Evolutionary conservation across 2,329 filamentous ascomycete species (phyloP), one percentile per base, ranked within the genome.

Genomic region (Diplocarpon mali): DNA sequence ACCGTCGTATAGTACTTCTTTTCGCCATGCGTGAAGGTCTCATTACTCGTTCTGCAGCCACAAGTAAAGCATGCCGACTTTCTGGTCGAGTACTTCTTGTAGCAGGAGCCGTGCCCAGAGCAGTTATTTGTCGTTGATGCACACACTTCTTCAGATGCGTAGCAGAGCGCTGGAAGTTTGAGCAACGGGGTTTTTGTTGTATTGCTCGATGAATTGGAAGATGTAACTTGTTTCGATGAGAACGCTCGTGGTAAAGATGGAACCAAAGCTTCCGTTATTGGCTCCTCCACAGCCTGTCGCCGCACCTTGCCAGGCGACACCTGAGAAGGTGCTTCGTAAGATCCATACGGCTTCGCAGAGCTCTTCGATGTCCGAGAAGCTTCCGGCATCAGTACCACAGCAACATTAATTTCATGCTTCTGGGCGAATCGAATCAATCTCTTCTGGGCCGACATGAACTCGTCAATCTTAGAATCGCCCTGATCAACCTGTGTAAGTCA

Each of bases 31-130:
- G 38, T 40, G 31, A 52, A 56, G 10, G 51, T 51, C 16, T 50
- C 46, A 14, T 72, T 65, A 2, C 79, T 83, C 35, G 74, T 67
- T 43, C 69, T 67, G 68, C 92, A 98, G 51, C 70, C 69, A 70
- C 92, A 98, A 46, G 75, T 71, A 62, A 81, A 96, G 74, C 90
- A 96, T 29, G 69, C 65, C 10, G 57, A 62, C 14, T 67, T 64
- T 43, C 62, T 60, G 12, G 66, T 62, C 35, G 65, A 66, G 52
- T 76, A 88, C 59, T 81, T 83, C 62, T 83, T 71, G 53, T 73
- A 68, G 69, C 92, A 96, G 24, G 65, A 60, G 38, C 92, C 92
- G 64, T 92, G 88, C 44, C 83, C 79, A 12, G 83, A 86, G 72
- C 92, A 98, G 61, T 78, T 78, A 56, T 78, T 74, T 2, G 92